phyloP scores from a whole-genome alignment of 148 eudicot genomes.

The Spergularia bocconei region DNA sequence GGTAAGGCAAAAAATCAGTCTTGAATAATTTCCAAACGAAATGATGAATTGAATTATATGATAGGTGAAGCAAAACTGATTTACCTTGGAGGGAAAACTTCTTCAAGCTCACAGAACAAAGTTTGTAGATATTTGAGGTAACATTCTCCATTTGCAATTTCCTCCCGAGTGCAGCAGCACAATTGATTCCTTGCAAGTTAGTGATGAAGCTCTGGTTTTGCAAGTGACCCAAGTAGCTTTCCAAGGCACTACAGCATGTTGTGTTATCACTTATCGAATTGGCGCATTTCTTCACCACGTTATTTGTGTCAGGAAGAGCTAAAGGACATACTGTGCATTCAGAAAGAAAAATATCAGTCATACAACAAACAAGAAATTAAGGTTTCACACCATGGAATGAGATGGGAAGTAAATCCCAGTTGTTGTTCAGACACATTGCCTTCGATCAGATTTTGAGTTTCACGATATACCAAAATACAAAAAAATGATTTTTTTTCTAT shows the following conservation, averaged over 20 bases:
- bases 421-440: too few species aligned
- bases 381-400: too few species aligned
- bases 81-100: slow-evolving; percentile 95
- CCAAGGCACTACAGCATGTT: slow-evolving; percentile 68
- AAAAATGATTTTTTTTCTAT: too few species aligned
- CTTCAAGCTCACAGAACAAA: slow-evolving; percentile 89
- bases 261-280: slow-evolving; percentile 43
- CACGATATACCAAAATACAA: too few species aligned
- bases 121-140: slow-evolving; percentile 62
- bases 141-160: slow-evolving; percentile 70
- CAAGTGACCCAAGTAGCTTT: slow-evolving; percentile 68
- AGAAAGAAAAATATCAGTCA: slow-evolving; percentile 17
- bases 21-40: background rate
- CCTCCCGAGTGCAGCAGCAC: slow-evolving; percentile 87
- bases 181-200: slow-evolving; percentile 91
- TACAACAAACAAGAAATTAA: background rate
- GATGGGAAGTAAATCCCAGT: too few species aligned
- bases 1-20: background rate
- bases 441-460: too few species aligned
- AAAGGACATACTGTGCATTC: slow-evolving; percentile 77
- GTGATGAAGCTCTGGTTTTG: slow-evolving; percentile 91
- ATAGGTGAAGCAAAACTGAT: slow-evolving; percentile 12
- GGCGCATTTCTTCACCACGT: slow-evolving; percentile 52
- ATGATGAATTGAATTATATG: background rate
- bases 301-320: slow-evolving; percentile 58